Conservation (phyloP, 306 rosid species). For the Trichosanthes cucumerina region DNA sequence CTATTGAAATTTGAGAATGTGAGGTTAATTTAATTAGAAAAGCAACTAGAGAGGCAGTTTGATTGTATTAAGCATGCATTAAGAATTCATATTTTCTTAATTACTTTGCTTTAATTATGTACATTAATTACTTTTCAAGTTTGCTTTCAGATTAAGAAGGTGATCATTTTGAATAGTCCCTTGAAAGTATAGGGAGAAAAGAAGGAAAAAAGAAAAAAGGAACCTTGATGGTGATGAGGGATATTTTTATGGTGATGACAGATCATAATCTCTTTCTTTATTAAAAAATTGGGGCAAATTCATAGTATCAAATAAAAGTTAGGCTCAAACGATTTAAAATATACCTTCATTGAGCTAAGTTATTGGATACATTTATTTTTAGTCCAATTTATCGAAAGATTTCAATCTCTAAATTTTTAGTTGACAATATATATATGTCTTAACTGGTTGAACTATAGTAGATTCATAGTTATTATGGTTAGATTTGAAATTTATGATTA, state of each 20-base stretch:
- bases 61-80: neutral
- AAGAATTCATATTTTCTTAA: neutral
- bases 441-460: too few species aligned
- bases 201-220: neutral
- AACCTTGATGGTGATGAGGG: neutral
- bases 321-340: neutral
- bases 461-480: neutral
- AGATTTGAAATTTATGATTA: neutral
- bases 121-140: neutral
- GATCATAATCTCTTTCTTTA: neutral
- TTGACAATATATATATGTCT: too few species aligned
- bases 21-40: neutral
- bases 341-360: neutral
- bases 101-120: neutral
- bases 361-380: neutral
- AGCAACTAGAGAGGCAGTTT: neutral
- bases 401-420: too few species aligned
- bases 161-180: neutral
- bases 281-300: neutral
- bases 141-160: slow-evolving; percentile 4
- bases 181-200: neutral
- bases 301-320: neutral
- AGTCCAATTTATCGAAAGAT: too few species aligned
- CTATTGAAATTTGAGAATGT: neutral
- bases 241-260: neutral